These are phyloP conservation scores for Kentomonas sorsogonicus DNA, from an alignment of 208 protist genomes.

Conservation along the genomic window DNA sequence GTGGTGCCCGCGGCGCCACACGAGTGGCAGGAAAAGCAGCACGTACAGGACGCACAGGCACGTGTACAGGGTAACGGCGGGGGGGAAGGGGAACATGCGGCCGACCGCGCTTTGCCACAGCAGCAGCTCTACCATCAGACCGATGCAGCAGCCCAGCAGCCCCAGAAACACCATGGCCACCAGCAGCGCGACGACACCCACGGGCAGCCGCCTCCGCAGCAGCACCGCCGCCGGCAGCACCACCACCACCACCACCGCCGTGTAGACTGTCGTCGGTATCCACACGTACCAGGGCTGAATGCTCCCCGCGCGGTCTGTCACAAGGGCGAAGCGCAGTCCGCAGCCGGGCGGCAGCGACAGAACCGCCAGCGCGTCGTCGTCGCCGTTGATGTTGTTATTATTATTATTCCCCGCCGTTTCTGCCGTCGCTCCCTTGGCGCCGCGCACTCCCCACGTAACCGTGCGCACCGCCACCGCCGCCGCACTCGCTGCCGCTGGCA, in stretches of 20 bases:
- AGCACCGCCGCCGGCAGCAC: conserved; percentile 20
- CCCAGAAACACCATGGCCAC: conserved; percentile 44
- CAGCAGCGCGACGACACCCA: conserved; percentile 17
- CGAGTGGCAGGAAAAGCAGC: conserved; percentile 21
- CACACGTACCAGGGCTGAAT: conserved; percentile 56
- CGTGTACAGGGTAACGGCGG: conserved; percentile 56
- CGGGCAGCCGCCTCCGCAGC: conserved; percentile 15
- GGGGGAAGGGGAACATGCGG: conserved; percentile 57
- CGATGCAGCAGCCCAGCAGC: conserved; percentile 51
- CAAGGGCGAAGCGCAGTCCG: conserved; percentile 27
- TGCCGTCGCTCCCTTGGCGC: too few species aligned
- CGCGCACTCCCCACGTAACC: too few species aligned
- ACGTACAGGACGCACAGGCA: conserved; percentile 51
- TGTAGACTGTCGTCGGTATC: conserved; percentile 53
- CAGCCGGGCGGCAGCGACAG: conserved; percentile 28
- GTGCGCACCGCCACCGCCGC: too few species aligned
- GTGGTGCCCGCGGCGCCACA: conserved; percentile 20
- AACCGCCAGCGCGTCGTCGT: conserved; percentile 27
- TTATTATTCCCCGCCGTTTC: too few species aligned
- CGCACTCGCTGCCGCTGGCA: too few species aligned
- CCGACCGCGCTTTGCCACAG: conserved; percentile 53
- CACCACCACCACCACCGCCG: conserved; percentile 21
- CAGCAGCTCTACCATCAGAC: conserved; percentile 49
- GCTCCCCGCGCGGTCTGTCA: conserved; percentile 32
- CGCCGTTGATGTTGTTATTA: too few species aligned